Evolutionary conservation across 2,329 filamentous ascomycete genomes (phyloP).

Genomic region (Ilyonectria robusta): DNA sequence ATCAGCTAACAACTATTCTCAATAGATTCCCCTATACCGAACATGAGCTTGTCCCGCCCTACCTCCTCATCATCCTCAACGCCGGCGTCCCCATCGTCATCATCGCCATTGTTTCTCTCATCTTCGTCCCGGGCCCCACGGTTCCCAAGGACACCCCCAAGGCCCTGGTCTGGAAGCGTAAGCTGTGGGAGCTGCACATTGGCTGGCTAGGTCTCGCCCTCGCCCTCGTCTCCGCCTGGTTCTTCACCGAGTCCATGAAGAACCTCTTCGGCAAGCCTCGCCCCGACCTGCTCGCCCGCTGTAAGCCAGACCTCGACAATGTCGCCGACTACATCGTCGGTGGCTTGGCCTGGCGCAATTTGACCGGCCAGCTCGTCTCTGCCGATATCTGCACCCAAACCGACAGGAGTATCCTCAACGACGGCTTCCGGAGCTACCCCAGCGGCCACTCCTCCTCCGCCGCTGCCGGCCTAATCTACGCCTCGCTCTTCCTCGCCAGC

Average conservation of each 20-base stretch:
- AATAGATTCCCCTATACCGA: conserved; percentile 77
- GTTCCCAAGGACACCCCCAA: conserved; percentile 74
- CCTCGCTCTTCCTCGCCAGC: conserved; percentile 88
- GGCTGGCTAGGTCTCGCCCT: conserved; percentile 87
- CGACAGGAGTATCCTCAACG: conserved; percentile 73
- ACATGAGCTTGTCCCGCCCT: conserved; percentile 79
- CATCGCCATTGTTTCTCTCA: conserved; percentile 77
- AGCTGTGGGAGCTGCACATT: conserved; percentile 91
- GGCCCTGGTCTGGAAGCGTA: conserved; percentile 80
- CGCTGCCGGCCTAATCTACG: conserved; percentile 85
- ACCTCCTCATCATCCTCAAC: conserved; percentile 74
- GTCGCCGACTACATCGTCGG: conserved; percentile 74
- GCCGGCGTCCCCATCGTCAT: conserved; percentile 76
- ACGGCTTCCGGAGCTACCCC: conserved; percentile 86
- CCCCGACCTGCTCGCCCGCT: conserved; percentile 87
- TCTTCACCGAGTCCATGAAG: conserved; percentile 90
- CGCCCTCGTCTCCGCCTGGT: conserved; percentile 79
- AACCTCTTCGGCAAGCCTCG: conserved; percentile 79
- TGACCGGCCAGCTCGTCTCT: conserved; percentile 79
- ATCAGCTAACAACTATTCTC: conserved; percentile 24
- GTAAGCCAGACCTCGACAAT: conserved; percentile 79
- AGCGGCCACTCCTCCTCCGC: conserved; percentile 73
- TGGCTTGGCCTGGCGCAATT: conserved; percentile 66
- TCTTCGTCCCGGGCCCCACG: conserved; percentile 80
- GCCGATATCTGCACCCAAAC: conserved; percentile 81